A percentile compares a stretch with the other conserved stretches of the same genome.
phyloP scores from a whole-genome alignment of 2,329 filamentous ascomycete species.

The Sporothrix pseudoabietina region DNA sequence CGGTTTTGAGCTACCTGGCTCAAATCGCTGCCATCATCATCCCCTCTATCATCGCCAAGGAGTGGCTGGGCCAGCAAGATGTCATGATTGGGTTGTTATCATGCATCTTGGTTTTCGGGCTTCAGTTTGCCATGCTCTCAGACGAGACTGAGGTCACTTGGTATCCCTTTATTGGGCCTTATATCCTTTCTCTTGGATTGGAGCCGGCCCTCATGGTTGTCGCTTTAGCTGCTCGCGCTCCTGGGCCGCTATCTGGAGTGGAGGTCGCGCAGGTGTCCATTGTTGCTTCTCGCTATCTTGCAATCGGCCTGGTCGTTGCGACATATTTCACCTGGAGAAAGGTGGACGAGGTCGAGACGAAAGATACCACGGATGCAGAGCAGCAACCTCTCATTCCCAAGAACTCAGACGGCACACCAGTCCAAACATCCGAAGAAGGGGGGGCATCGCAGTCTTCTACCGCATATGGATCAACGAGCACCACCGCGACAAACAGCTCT shows the following conservation, averaged over 20 bases:
- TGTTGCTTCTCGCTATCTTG: slow-evolving; percentile 42
- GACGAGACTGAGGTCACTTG: slow-evolving; percentile 56
- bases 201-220: slow-evolving; percentile 52
- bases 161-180: slow-evolving; percentile 66
- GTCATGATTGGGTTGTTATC: slow-evolving; percentile 61
- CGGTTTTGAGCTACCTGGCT: slow-evolving; percentile 51
- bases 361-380: slow-evolving; percentile 40
- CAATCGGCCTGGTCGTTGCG: slow-evolving; percentile 43
- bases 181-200: slow-evolving; percentile 59
- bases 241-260: slow-evolving; percentile 23
- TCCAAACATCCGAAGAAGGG: slow-evolving; percentile 21
- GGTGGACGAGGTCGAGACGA: slow-evolving; percentile 28
- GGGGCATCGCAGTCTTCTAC: slow-evolving; percentile 24
- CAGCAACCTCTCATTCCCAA: slow-evolving; percentile 59
- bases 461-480: slow-evolving; percentile 50
- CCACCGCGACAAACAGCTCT: slow-evolving; percentile 9
- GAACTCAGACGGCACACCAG: slow-evolving; percentile 36
- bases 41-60: slow-evolving; percentile 41
- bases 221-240: slow-evolving; percentile 32
- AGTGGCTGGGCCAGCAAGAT: slow-evolving; percentile 51
- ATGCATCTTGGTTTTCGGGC: slow-evolving; percentile 64
- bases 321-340: slow-evolving; percentile 38
- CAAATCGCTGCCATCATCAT: slow-evolving; percentile 50
- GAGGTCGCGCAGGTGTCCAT: slow-evolving; percentile 41
- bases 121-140: slow-evolving; percentile 58